Conservation (phyloP, 495 filamentous ascomycete genomes). For the Aspergillus sclerotioniger region DNA sequence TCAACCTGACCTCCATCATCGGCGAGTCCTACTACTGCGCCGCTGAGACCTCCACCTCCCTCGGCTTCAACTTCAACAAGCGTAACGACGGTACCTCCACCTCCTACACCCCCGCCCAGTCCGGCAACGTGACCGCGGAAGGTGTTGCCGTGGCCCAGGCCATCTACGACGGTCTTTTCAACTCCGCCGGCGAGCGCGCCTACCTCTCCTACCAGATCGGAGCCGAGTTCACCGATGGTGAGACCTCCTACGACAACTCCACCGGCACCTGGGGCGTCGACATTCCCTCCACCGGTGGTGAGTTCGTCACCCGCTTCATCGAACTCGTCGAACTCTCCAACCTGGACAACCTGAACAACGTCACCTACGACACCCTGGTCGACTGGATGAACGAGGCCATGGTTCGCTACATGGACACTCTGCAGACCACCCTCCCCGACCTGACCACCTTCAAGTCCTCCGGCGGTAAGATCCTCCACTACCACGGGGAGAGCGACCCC, state of each 20-base stretch:
- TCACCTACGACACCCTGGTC: slow-evolving; percentile 49
- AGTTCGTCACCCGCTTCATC: slow-evolving; percentile 28
- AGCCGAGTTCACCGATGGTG: slow-evolving; percentile 28
- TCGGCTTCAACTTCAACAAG: slow-evolving; percentile 37
- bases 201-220: slow-evolving; percentile 36
- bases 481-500: slow-evolving; percentile 52
- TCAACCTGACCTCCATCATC: slow-evolving; percentile 44
- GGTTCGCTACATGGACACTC: slow-evolving; percentile 28
- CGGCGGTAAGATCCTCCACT: slow-evolving; percentile 51
- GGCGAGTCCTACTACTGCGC: slow-evolving; percentile 51
- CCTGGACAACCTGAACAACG: slow-evolving; percentile 33
- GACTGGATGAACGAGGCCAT: slow-evolving; percentile 43
- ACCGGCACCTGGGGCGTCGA: slow-evolving; percentile 23
- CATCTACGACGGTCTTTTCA: slow-evolving; percentile 34
- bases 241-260: slow-evolving; percentile 21
- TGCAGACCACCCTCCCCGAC: slow-evolving; percentile 44
- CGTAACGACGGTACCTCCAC: slow-evolving; percentile 29
- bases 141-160: slow-evolving; percentile 32
- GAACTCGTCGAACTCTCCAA: slow-evolving; percentile 25
- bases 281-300: slow-evolving; percentile 27
- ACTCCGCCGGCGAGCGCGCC: slow-evolving; percentile 29
- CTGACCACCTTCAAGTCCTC: slow-evolving; percentile 37
- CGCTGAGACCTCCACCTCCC: slow-evolving; percentile 32
- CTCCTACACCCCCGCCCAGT: slow-evolving; percentile 30
- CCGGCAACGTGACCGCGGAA: slow-evolving; percentile 28